Conservation (phyloP, 2,329 filamentous ascomycete species). For the Pestalotiopsis sp. region DNA sequence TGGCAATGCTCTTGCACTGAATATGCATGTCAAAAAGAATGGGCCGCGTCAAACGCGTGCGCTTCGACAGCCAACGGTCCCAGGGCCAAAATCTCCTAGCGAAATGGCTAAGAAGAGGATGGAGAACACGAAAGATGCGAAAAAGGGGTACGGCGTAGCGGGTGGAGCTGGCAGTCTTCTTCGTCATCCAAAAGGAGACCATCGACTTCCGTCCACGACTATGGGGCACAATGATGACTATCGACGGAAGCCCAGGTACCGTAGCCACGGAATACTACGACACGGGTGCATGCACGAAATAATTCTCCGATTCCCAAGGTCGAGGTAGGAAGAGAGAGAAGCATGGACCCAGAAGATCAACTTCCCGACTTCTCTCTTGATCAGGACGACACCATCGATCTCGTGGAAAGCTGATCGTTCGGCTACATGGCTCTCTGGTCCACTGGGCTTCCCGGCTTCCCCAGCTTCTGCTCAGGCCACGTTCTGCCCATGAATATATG, state of each 20-base stretch:
- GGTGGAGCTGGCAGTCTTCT: background rate
- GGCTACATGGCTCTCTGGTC: background rate
- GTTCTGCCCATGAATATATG: background rate
- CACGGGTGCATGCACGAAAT: background rate
- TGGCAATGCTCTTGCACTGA: background rate
- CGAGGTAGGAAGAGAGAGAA: background rate
- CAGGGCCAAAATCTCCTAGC: background rate
- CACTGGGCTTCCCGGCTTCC: background rate
- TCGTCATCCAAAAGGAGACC: background rate
- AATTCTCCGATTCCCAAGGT: background rate
- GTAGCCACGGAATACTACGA: background rate
- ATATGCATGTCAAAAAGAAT: background rate
- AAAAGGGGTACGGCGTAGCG: background rate
- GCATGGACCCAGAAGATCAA: background rate
- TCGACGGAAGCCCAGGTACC: background rate
- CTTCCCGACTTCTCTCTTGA: background rate
- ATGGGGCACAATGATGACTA: background rate
- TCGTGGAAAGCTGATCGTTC: background rate
- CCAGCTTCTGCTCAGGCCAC: background rate
- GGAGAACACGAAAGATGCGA: background rate
- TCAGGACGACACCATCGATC: background rate
- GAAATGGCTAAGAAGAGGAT: background rate
- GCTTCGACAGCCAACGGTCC: background rate
- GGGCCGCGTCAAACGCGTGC: background rate
- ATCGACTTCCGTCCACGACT: background rate